These are phyloP conservation scores for Neoscytalidium dimidiatum DNA, from an alignment of 2,329 filamentous ascomycete species.

Conservation along the genomic window DNA sequence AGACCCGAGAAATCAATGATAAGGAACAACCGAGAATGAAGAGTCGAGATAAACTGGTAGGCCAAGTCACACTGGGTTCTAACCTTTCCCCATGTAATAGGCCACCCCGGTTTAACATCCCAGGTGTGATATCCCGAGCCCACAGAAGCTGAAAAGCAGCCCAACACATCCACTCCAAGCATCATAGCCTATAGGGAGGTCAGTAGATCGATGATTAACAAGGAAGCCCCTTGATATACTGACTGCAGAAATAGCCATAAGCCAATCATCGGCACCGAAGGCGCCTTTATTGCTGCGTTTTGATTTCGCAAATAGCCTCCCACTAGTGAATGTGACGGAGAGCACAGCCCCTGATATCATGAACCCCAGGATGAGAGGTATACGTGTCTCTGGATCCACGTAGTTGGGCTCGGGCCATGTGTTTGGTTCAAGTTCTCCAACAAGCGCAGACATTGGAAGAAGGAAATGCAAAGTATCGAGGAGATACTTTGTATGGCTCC, in stretches of 20 bases:
- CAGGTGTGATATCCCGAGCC: slow-evolving; percentile 34
- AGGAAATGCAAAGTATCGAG: slow-evolving; percentile 1
- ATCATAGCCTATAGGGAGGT: slow-evolving; percentile 9
- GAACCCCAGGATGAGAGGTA: slow-evolving; percentile 28
- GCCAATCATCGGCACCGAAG: slow-evolving; percentile 30
- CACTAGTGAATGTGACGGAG: slow-evolving; percentile 17
- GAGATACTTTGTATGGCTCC: not conserved
- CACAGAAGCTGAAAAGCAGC: slow-evolving; percentile 29
- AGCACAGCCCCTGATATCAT: slow-evolving; percentile 27
- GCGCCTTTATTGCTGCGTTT: slow-evolving; percentile 26
- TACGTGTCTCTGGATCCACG: slow-evolving; percentile 29
- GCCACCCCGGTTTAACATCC: slow-evolving; percentile 18
- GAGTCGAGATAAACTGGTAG: too few relatives aligned
- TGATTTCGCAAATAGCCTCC: slow-evolving; percentile 28
- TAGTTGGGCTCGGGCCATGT: slow-evolving; percentile 33
- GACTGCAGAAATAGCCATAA: slow-evolving; percentile 31
- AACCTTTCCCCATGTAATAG: slow-evolving; percentile 15
- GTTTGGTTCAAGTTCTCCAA: not conserved
- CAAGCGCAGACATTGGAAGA: slow-evolving; percentile 12
- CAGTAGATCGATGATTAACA: not conserved
- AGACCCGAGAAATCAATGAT: not conserved
- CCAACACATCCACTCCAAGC: slow-evolving; percentile 31
- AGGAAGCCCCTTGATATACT: not conserved
- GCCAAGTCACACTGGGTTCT: not conserved
- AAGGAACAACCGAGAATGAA: not conserved